Percentiles rank a stretch among this genome's conserved stretches.
phyloP scores from a whole-genome alignment of 164 flowering plant genomes.

The Dillenia turbinata region DNA sequence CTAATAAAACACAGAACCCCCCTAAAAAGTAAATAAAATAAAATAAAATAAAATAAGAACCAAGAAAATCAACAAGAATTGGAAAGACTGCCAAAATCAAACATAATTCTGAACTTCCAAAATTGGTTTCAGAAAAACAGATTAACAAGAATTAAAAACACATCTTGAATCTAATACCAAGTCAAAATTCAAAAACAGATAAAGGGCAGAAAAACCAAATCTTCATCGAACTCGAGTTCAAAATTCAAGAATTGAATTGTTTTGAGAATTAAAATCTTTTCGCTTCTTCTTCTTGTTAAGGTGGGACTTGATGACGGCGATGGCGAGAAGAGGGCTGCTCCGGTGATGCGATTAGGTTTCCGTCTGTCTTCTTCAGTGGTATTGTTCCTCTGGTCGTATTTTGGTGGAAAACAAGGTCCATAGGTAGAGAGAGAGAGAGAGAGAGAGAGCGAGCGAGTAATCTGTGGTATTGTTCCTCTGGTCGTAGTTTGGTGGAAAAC shows the following conservation, averaged over 20 bases:
- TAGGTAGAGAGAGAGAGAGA: too few relatives aligned
- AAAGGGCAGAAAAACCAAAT: background rate
- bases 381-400: too few relatives aligned
- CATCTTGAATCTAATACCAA: background rate
- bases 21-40: too few relatives aligned
- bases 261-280: conserved; percentile 36
- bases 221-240: background rate
- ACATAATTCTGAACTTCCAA: too few relatives aligned
- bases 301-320: conserved; percentile 45
- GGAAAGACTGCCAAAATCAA: background rate
- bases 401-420: too few relatives aligned
- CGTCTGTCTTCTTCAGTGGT: conserved; percentile 9
- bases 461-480: too few relatives aligned
- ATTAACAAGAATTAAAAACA: background rate
- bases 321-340: conserved; percentile 62
- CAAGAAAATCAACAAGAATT: too few relatives aligned
- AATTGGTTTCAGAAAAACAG: too few relatives aligned
- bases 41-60: too few relatives aligned
- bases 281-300: conserved; percentile 30
- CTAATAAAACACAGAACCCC: too few relatives aligned
- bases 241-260: background rate
- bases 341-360: conserved; percentile 49
- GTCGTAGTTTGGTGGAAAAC: too few relatives aligned
- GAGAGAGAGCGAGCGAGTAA: too few relatives aligned
- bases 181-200: background rate